Evolutionary conservation across 1,284 basidiomycete species (phyloP).

Genomic region (Sphagnurus paluster): DNA sequence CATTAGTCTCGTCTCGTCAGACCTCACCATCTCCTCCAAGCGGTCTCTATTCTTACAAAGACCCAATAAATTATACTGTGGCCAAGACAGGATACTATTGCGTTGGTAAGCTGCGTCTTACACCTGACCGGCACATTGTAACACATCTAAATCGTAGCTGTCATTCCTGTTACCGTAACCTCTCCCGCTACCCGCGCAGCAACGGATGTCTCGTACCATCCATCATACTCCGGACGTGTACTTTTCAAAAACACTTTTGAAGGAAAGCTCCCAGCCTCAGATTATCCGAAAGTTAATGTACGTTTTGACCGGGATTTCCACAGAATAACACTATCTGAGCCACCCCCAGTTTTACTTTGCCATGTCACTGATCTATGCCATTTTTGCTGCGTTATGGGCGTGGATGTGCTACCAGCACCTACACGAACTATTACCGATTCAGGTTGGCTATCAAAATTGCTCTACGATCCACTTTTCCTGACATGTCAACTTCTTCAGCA

Average conservation of each 20-base stretch:
- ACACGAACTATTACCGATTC: slow-evolving; percentile 83
- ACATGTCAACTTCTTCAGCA: slow-evolving; percentile 50
- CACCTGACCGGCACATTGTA: slow-evolving; percentile 4
- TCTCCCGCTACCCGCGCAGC: slow-evolving; percentile 34
- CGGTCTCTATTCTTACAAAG: slow-evolving; percentile 51
- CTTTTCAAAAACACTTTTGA: slow-evolving; percentile 89
- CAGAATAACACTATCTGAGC: background rate
- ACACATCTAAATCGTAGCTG: slow-evolving; percentile 47
- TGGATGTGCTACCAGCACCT: slow-evolving; percentile 83
- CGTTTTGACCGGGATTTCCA: slow-evolving; percentile 26
- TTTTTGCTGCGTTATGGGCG: slow-evolving; percentile 76
- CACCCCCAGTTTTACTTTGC: slow-evolving; percentile 82
- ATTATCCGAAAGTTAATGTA: slow-evolving; percentile 98
- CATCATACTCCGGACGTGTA: slow-evolving; percentile 81
- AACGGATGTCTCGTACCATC: slow-evolving; percentile 65
- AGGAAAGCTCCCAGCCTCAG: slow-evolving; percentile 87
- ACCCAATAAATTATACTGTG: slow-evolving; percentile 80
- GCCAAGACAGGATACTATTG: slow-evolving; percentile 93
- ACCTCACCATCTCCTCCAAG: slow-evolving; percentile 47
- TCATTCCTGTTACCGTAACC: slow-evolving; percentile 80
- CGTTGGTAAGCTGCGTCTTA: slow-evolving; percentile 61
- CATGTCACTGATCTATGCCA: slow-evolving; percentile 78
- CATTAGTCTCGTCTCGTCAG: slow-evolving; percentile 24
- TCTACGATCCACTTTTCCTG: background rate
- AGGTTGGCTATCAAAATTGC: slow-evolving; percentile 47